Evolutionary conservation across 805 yeast genomes (phyloP).

Genomic region (Limtongia smithiae): DNA sequence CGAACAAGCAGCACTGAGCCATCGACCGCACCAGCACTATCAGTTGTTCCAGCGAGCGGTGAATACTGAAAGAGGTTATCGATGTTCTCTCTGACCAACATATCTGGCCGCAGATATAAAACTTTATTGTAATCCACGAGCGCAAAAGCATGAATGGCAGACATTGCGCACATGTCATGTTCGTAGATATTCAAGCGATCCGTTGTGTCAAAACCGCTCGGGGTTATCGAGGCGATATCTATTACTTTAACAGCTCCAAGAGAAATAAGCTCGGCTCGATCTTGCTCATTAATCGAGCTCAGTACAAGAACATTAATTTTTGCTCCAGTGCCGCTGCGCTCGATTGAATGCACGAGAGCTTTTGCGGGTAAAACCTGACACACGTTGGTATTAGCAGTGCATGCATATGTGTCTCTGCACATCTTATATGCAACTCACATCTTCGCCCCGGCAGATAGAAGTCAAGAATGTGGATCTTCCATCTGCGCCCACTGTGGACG

Average conservation of each 20-base stretch:
- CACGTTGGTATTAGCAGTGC: neutral
- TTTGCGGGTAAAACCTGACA: conserved; percentile 17
- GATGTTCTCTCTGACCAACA: conserved; percentile 19
- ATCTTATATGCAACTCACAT: conserved; percentile 11
- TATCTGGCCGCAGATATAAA: conserved; percentile 21
- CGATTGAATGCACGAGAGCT: conserved; percentile 21
- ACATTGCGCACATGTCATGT: conserved; percentile 8
- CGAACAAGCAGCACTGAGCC: conserved; percentile 25
- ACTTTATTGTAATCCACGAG: conserved; percentile 22
- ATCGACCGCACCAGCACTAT: conserved; percentile 24
- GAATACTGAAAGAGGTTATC: conserved; percentile 24
- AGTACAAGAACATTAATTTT: conserved; percentile 21
- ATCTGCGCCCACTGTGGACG: too few species aligned
- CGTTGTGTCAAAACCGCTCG: neutral
- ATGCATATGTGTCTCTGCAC: neutral
- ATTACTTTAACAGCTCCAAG: conserved; percentile 27
- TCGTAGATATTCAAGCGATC: conserved; percentile 1
- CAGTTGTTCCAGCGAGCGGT: conserved; percentile 23
- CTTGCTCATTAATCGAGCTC: conserved; percentile 11
- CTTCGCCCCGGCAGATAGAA: conserved; percentile 13
- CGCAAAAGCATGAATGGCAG: conserved; percentile 27
- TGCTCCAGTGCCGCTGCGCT: conserved; percentile 4
- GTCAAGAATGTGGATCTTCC: conserved; percentile 24
- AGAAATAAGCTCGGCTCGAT: conserved; percentile 14
- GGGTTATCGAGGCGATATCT: conserved; percentile 12